These are phyloP conservation scores for Phaeodactylum tricornutum DNA, from an alignment of 108 stramenopile genomes.

Conservation along the genomic window DNA sequence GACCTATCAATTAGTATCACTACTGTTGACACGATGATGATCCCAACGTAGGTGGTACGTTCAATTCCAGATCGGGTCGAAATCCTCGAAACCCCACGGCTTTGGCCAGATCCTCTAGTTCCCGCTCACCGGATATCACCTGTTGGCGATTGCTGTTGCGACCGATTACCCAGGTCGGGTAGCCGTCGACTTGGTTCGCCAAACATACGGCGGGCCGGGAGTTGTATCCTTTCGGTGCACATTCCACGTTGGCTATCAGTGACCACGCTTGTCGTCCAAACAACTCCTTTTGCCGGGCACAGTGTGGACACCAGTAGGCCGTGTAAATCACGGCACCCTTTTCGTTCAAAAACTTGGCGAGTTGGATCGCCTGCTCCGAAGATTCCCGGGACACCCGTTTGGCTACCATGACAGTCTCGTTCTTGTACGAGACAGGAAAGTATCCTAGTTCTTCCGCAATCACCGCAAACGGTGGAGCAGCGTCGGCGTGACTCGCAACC, in stretches of 20 bases:
- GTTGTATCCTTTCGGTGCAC: constrained; percentile 56
- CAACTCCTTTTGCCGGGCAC: constrained; percentile 66
- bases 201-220: constrained; percentile 22
- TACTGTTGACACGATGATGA: constrained; percentile 1
- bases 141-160: constrained; percentile 9
- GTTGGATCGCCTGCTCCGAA: constrained; percentile 53
- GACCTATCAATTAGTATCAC: too few species aligned
- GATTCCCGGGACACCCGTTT: constrained; percentile 47
- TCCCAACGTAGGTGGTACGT: constrained; percentile 22
- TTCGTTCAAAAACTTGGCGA: constrained; percentile 33
- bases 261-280: constrained; percentile 76
- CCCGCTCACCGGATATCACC: constrained; percentile 20
- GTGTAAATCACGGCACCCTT: constrained; percentile 57
- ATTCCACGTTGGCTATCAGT: constrained; percentile 55
- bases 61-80: constrained; percentile 20
- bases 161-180: constrained; percentile 53
- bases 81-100: constrained; percentile 20
- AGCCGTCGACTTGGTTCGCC: constrained; percentile 48
- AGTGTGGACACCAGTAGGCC: constrained; percentile 87
- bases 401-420: constrained; percentile 60
- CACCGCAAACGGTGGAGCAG: constrained; percentile 73
- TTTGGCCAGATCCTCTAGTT: constrained; percentile 25
- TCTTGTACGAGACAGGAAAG: constrained; percentile 54
- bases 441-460: constrained; percentile 87
- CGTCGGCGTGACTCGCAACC: constrained; percentile 18